These are phyloP conservation scores for Carex arenaria DNA, from an alignment of 202 grass and related monocot species.

Conservation along the genomic window DNA sequence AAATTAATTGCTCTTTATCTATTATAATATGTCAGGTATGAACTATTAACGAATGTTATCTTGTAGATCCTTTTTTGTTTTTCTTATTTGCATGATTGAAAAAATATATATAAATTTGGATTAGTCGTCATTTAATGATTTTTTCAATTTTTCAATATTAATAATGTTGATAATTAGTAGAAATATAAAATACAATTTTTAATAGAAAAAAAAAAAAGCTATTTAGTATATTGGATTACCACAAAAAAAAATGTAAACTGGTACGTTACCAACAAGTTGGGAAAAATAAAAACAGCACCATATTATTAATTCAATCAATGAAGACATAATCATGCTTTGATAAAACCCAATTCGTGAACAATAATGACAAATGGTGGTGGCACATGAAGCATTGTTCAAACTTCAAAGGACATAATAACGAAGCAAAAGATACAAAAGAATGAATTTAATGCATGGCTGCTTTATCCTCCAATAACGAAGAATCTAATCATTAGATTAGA, in stretches of 20 bases:
- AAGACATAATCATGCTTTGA: neutral
- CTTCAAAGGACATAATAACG: neutral
- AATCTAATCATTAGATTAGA: slow-evolving; percentile 9
- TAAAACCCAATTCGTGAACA: neutral
- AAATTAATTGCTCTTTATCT: too few relatives aligned
- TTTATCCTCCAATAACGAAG: neutral
- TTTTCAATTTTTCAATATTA: too few relatives aligned
- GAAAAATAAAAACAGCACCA: neutral
- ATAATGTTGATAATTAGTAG: too few relatives aligned
- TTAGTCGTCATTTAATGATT: too few relatives aligned
- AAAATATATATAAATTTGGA: too few relatives aligned
- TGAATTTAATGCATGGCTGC: neutral
- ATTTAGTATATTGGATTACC: too few relatives aligned
- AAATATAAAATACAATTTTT: too few relatives aligned
- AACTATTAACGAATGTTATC: too few relatives aligned
- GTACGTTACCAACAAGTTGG: neutral
- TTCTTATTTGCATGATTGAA: too few relatives aligned
- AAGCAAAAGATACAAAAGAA: neutral
- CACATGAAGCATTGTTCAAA: neutral
- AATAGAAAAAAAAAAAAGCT: too few relatives aligned
- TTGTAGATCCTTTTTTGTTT: too few relatives aligned
- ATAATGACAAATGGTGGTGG: neutral
- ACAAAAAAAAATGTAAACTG: neutral
- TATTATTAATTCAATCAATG: neutral
- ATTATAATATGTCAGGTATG: too few relatives aligned